Conservation (phyloP, 768 basidiomycete genomes). For the Crassisporium funariophilum region DNA sequence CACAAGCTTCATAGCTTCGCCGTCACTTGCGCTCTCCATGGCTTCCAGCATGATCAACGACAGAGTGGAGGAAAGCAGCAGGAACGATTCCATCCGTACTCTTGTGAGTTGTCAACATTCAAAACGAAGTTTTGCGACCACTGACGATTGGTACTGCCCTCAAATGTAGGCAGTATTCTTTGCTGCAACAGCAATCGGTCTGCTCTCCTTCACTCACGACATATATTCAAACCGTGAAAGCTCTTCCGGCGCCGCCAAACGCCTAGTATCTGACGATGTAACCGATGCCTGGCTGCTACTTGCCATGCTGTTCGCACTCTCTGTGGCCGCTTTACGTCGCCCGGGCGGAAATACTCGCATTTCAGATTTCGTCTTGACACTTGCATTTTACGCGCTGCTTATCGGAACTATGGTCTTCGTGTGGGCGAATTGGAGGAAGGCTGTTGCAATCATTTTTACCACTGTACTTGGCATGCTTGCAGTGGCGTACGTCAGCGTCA, state of each 20-base stretch:
- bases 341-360: not conserved
- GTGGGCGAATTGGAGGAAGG: not conserved
- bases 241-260: not conserved
- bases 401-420: not conserved
- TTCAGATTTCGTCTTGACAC: not conserved
- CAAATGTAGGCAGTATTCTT: not conserved
- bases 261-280: not conserved
- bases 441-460: not conserved
- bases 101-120: not conserved
- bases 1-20: too few species aligned
- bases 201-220: not conserved
- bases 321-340: not conserved
- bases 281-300: not conserved
- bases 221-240: not conserved
- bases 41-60: constrained; percentile 1
- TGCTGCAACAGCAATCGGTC: not conserved
- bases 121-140: constrained; percentile 16
- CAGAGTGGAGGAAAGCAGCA: not conserved
- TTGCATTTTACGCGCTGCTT: not conserved
- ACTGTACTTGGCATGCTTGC: not conserved
- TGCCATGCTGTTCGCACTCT: not conserved
- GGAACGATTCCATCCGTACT: not conserved
- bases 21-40: too few species aligned
- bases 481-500: not conserved
- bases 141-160: not conserved